Base-by-base conservation (phyloP, 805 yeast species). In the Candida silvicultrix region DNA sequence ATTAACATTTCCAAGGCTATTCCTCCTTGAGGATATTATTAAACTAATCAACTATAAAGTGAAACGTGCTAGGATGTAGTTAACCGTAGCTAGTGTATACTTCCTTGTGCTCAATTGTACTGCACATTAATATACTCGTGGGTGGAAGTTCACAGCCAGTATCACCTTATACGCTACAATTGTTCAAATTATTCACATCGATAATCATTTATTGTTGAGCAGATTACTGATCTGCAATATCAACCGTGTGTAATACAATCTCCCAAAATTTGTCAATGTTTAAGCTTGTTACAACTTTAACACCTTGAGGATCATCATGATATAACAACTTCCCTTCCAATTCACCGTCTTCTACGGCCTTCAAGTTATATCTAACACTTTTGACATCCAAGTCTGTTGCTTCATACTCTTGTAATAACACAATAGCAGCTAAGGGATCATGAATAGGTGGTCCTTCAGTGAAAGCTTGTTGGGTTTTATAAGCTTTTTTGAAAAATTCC, bases 371-470 rank as follows among this genome's bases (percentile, higher is more conserved):
- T 12, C 45, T 41, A 12, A 53, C 44, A 36, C 23, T 58, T 15
- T 47, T 38, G 6, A 53, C 29, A 6, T 52, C 57, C 16, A 58
- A 43, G 20, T 57, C 59, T 19, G 49, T 52, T 12, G 47, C 47
- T 0, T 59, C 65, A 31, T 56, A 54, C 40, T 62, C 50, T 40
- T 67, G 62, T 28, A 86, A 61, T 34, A 86, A 56, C 0, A 79
- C 80, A 44, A 75, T 77, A 11, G 85, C 67, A 1, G 95, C 85
- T 43, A 85, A 67, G 1, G 94, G 92, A 61, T 87, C 96, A 63
- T 88, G 95, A 1, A 86, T 71, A 1, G 89, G 88, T 5, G 94
- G 89, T 0, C 94, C 92, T 75, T 71, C 57, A 79, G 80, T 49
- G 69, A 78, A 11, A 12, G 16, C 35, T 31, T 31, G 35, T 34